Evolutionary conservation across 1,284 basidiomycete genomes (phyloP), one percentile per base, ranked within the genome.

Genomic region (Trichosporon asahii): DNA sequence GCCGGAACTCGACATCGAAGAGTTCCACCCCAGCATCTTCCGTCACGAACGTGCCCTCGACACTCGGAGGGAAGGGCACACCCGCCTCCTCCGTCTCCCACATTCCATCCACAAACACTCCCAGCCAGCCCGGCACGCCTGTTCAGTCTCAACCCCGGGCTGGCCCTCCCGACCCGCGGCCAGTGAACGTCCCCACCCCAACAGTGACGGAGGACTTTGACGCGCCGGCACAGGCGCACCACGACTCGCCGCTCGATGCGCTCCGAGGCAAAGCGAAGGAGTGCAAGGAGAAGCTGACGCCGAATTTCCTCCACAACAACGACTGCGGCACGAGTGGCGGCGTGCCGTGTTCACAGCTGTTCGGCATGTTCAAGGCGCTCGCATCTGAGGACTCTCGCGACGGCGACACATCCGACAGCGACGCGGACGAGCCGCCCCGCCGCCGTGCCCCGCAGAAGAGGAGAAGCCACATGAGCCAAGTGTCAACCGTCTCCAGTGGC

Each of bases 311-410:
- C 18, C 35, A 44, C 3, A n/a, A 6, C 29, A 8, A 7, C 63
- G n/a, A 64, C 63, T 64, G 25, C 55, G 25, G 11, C 7, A 12
- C 18, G 15, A 31, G 57, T 31, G 57, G 66, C n/a, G 60, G 66
- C 14, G 69, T 57, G 37, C 67, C 71, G 15, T 75, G 75, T 9
- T 74, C 75, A 40, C 75, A 82, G 65, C 67, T 83, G 23, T 82
- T 83, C 66, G 72, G 71, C 35, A 66, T 82, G 40, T 77, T 83
- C 75, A 80, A 80, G 69, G 75, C 75, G 23, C 64, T 82, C 60
- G 81, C 81, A 60, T 23, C 33, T 7, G 66, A 67, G 12, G 40
- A 57, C 1, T 61, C 31, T 9, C 66, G 46, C 14, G 76, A 77
- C 4, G 66, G 67, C 11, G 75, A 74, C 57, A 71, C 65, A 9